Evolutionary conservation across 1,284 basidiomycete species (phyloP).

Genomic region (Pyrrhoderma lamaoense): DNA sequence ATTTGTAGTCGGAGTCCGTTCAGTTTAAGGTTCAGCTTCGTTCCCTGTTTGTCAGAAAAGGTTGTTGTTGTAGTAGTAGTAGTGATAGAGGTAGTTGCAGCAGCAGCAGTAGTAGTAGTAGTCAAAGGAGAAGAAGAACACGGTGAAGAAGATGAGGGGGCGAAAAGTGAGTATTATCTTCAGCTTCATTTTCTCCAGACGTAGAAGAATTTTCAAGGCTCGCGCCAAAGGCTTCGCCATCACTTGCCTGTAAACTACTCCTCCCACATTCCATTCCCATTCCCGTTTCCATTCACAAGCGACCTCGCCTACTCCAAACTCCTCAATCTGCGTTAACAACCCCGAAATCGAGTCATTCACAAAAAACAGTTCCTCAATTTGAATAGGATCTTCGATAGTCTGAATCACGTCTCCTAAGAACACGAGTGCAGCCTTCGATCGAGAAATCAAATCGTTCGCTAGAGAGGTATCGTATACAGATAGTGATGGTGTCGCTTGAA

Average conservation of each 20-base stretch:
- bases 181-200: slow-evolving; percentile 5
- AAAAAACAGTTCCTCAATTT: slow-evolving; percentile 58
- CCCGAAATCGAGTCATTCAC: slow-evolving; percentile 67
- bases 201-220: background rate
- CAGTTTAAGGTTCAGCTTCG: slow-evolving; percentile 11
- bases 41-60: slow-evolving; percentile 1
- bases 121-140: no score
- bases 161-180: background rate
- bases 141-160: background rate
- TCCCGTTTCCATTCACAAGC: background rate
- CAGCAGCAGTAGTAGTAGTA: no score
- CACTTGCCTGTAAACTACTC: slow-evolving; percentile 6
- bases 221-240: background rate
- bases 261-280: background rate
- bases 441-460: slow-evolving; percentile 35
- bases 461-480: slow-evolving; percentile 20
- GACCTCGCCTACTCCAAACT: slow-evolving; percentile 17
- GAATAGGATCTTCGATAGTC: slow-evolving; percentile 46
- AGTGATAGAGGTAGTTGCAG: no score
- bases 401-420: slow-evolving; percentile 55
- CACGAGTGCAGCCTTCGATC: slow-evolving; percentile 45
- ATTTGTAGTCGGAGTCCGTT: slow-evolving; percentile 11
- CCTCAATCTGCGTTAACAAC: slow-evolving; percentile 39
- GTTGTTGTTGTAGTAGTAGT: background rate
- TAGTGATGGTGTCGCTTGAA: slow-evolving; percentile 31